phyloP scores from a whole-genome alignment of 2,329 filamentous ascomycete genomes.

The Xylaria polymorpha region DNA sequence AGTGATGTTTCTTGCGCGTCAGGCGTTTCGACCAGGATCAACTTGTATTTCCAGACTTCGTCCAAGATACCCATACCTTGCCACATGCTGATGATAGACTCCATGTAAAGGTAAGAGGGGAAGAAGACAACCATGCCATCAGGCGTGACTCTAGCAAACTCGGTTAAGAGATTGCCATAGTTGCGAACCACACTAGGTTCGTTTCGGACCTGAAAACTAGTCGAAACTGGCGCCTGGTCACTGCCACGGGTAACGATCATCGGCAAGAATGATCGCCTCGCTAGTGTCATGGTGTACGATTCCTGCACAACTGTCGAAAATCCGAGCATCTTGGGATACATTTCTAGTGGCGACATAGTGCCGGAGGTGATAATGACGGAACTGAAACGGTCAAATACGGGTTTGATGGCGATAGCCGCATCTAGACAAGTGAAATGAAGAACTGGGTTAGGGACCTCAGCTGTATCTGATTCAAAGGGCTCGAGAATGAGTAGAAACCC shows the following conservation, averaged over 20 bases:
- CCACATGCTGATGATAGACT: constrained; percentile 99
- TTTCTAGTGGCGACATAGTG: constrained; percentile 95
- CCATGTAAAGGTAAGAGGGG: constrained; percentile 98
- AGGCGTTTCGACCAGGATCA: constrained; percentile 96
- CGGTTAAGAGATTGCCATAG: constrained; percentile 91
- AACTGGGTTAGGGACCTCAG: constrained; percentile 95
- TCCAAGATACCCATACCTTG: constrained; percentile 98
- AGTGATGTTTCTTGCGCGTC: constrained; percentile 97
- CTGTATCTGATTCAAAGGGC: constrained; percentile 94
- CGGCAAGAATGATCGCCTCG: constrained; percentile 92
- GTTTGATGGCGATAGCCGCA: constrained; percentile 96
- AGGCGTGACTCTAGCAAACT: constrained; percentile 95
- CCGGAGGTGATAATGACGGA: constrained; percentile 99
- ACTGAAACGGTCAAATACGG: constrained; percentile 96
- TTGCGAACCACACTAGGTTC: constrained; percentile 97
- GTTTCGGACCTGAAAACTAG: constrained; percentile 93
- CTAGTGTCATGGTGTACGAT: constrained; percentile 97
- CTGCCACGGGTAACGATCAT: constrained; percentile 97
- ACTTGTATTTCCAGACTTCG: constrained; percentile 98
- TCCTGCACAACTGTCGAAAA: constrained; percentile 94
- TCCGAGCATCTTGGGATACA: constrained; percentile 99
- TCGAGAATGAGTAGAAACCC: constrained; percentile 97
- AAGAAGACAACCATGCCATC: constrained; percentile 99
- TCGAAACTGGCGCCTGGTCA: constrained; percentile 92
- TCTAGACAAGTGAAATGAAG: constrained; percentile 97